Base-by-base conservation (phyloP, 2,329 filamentous ascomycete genomes). In the Scytalidium lignicola region DNA sequence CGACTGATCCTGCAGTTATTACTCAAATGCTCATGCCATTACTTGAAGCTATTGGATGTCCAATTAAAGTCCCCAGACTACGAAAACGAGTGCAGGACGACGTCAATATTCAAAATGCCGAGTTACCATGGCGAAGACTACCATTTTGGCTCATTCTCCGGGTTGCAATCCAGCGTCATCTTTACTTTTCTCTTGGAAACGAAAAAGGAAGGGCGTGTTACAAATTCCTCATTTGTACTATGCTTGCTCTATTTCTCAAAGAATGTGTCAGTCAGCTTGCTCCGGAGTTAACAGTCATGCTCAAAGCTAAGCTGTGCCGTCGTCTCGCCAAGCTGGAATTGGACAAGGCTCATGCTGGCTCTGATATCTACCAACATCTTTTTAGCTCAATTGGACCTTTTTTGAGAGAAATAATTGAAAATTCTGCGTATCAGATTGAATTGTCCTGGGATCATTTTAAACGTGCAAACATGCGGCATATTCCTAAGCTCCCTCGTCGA, bases 51-150 rank as follows among this genome's bases (percentile, higher is more conserved):
- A 68, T 76, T 6, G 83, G 83, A 0, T 52, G 59, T 0, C 51
- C 65, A 0, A 50, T 68, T 0, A 42, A 63, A 1, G 63, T 73
- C 0, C 56, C 65, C 0, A 26, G 67, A 0, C 57, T 85, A 1
- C 67, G 67, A 0, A 88, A 88, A 58, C 70, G 75, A 2, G 73
- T 86, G 0, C 72, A 79, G 0, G 85, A 88, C 44, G 82, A 85
- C n/a, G 74, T 85, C 0, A 72, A 70, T 12, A 74, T 79, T 60
- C 59, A 65, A 1, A 59, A 73, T 1, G 68, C 72, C 0, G 62
- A 71, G 1, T 59, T 69, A 0, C 83, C 83, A 0, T 88, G 84
- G 83, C 71, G 84, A 17, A 69, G 85, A 32, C 75, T 74, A 1
- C 74, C 84, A 0, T 73, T 78, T 45, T 88, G 82, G 76, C 73